Evolutionary conservation across 148 eudicot genomes (phyloP).

Genomic region (Dysphania ambrosioides): DNA sequence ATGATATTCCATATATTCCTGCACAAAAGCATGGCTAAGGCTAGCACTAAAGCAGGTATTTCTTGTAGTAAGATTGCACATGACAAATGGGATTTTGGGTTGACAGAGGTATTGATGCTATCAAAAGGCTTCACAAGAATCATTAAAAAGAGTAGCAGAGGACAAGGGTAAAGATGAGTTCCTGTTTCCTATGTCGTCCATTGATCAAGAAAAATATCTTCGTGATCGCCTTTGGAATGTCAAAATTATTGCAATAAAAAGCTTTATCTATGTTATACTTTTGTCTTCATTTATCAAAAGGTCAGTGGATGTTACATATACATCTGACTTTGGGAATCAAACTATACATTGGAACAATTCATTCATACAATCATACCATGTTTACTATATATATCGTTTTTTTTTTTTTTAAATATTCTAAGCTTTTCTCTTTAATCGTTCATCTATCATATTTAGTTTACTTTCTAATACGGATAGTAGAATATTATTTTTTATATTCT

Average conservation of each 20-base stretch:
- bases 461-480: too few species aligned
- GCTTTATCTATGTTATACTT: background rate
- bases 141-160: background rate
- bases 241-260: background rate
- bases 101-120: slow-evolving; percentile 9
- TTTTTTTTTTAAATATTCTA: background rate
- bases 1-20: slow-evolving; percentile 9
- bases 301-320: background rate
- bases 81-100: slow-evolving; percentile 1
- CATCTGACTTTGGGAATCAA: background rate
- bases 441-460: background rate
- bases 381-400: too few species aligned
- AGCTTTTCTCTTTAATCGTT: background rate
- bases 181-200: background rate
- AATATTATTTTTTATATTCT: too few species aligned
- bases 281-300: background rate
- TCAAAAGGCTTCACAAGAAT: background rate
- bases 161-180: background rate
- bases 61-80: background rate
- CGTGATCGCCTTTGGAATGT: background rate
- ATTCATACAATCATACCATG: too few species aligned
- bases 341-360: background rate
- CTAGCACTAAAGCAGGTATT: background rate
- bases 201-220: background rate
- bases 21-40: background rate